Percentiles rank a stretch among this genome's conserved stretches.
phyloP scores from a whole-genome alignment of 78 protist species.

The Dictyostelium firmibasis region DNA sequence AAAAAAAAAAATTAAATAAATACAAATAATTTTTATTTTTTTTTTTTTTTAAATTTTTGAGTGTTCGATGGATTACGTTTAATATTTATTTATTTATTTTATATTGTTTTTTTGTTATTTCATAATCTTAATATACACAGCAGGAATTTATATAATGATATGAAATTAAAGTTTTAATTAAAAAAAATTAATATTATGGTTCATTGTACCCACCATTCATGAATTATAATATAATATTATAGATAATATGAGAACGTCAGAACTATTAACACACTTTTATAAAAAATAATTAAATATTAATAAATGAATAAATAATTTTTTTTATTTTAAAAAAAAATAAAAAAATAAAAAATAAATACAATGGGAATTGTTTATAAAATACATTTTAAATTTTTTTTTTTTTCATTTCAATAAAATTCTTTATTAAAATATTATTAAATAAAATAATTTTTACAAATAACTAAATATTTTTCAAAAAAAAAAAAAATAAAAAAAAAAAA shows the following conservation, averaged over 20 bases:
- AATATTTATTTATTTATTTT: too few species aligned
- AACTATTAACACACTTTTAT: neutral
- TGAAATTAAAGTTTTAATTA: too few species aligned
- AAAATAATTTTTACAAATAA: neutral
- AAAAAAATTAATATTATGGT: too few species aligned
- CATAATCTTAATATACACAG: neutral
- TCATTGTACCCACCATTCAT: neutral
- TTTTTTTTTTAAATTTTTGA: neutral
- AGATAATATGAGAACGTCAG: neutral
- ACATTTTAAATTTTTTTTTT: neutral
- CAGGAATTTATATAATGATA: neutral
- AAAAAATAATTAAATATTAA: too few species aligned
- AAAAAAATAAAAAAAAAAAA: neutral
- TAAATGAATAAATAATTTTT: too few species aligned
- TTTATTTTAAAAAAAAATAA: too few species aligned
- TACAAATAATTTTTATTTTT: neutral
- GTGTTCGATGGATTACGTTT: neutral
- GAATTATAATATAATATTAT: neutral
- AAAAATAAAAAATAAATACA: neutral
- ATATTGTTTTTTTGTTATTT: too few species aligned
- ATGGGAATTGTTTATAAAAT: neutral
- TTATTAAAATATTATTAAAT: neutral
- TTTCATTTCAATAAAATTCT: neutral
- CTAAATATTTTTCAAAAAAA: neutral
- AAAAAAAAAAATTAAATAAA: too few species aligned